Evolutionary conservation across 768 basidiomycete genomes (phyloP), one percentile per base, ranked within the genome.

Genomic region (Amanita pseudoporphyria): DNA sequence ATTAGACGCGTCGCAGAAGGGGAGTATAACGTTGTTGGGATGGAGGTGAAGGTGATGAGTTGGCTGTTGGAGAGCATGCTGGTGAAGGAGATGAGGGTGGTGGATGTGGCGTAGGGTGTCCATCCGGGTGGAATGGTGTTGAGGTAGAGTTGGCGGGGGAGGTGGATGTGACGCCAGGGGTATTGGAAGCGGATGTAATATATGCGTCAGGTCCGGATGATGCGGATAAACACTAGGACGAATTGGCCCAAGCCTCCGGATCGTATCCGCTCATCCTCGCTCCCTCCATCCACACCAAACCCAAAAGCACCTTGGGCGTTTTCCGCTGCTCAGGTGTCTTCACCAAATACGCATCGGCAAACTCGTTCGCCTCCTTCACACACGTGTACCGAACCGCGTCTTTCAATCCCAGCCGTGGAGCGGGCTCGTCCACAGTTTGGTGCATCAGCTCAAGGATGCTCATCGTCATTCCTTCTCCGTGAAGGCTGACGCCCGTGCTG

Each of bases 361-460:
- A n/a, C n/a, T n/a, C n/a, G n/a, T n/a, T n/a, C n/a, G n/a, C n/a
- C n/a, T n/a, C n/a, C n/a, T n/a, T n/a, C n/a, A n/a, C n/a, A n/a
- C n/a, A n/a, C n/a, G n/a, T n/a, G n/a, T n/a, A n/a, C n/a, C n/a
- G n/a, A n/a, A n/a, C n/a, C n/a, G n/a, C n/a, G n/a, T n/a, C n/a
- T n/a, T n/a, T n/a, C n/a, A n/a, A n/a, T n/a, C n/a, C n/a, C n/a
- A n/a, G n/a, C n/a, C n/a, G n/a, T n/a, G n/a, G n/a, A n/a, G n/a
- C n/a, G n/a, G 95, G 92, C 68, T 98, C 96, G 61, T 97, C 96
- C 46, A 99, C 96, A 59, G 98, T 98, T 62, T 97, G 92, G 62
- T 98, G 96, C 54, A 98, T 70, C 46, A 98, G 65, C 69, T 99
- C 96, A 55, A 99, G 68, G 64, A 99, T 98, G 59, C 86, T 89